Conservation (phyloP, 345 rosid species). For the Salix viminalis region DNA sequence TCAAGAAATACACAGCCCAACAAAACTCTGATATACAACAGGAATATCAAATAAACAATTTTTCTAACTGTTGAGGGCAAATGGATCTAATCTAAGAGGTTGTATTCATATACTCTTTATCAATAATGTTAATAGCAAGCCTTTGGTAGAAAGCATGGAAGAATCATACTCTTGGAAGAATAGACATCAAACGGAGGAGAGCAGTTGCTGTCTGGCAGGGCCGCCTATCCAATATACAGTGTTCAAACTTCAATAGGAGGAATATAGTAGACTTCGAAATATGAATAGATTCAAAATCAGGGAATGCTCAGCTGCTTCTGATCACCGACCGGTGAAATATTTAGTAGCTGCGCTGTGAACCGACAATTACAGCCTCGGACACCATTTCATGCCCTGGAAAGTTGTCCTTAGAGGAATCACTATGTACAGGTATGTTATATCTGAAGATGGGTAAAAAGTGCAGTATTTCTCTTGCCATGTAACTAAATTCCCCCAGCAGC, state of each 20-base stretch:
- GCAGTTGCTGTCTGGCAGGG: neutral
- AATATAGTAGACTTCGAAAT: neutral
- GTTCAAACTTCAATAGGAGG: neutral
- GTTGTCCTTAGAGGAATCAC: constrained; percentile 17
- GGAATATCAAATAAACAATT: constrained; percentile 12
- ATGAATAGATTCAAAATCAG: constrained; percentile 11
- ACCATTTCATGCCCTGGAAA: constrained; percentile 6
- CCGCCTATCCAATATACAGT: neutral
- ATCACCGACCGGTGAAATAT: neutral
- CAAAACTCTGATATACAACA: neutral
- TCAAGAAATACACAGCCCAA: neutral
- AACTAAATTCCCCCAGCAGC: constrained; percentile 17
- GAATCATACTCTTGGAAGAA: constrained; percentile 12
- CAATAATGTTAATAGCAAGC: neutral
- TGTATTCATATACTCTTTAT: neutral
- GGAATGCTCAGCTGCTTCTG: neutral
- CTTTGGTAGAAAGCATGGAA: neutral
- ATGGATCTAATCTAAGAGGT: neutral
- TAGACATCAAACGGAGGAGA: constrained; percentile 2
- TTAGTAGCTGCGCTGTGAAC: neutral
- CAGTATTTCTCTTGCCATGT: constrained; percentile 13
- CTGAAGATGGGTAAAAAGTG: constrained; percentile 11
- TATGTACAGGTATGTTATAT: constrained; percentile 41
- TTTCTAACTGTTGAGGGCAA: neutral
- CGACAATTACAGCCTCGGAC: neutral